Percentiles rank a stretch among this genome's conserved stretches.
These are phyloP conservation scores for Ustilago hordei DNA, from an alignment of 1,284 basidiomycete species.

Conservation along the genomic window DNA sequence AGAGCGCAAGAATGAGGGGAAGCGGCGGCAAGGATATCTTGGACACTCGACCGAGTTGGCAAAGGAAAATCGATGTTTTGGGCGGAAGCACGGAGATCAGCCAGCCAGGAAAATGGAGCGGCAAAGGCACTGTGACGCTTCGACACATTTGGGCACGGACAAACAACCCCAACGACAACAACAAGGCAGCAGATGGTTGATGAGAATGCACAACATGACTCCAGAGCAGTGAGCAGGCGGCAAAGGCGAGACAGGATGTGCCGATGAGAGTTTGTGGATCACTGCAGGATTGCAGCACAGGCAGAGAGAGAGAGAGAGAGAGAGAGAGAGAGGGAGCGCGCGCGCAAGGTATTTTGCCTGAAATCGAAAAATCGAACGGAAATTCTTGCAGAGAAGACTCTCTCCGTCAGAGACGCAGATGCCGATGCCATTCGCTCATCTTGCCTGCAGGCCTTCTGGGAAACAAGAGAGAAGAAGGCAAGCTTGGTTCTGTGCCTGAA, in stretches of 20 bases:
- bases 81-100: slow-evolving; percentile 3
- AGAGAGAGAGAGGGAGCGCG: neutral
- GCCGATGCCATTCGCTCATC: slow-evolving; percentile 19
- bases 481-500: neutral
- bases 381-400: slow-evolving; percentile 2
- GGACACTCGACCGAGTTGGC: neutral
- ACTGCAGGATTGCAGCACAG: slow-evolving; percentile 17
- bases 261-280: slow-evolving; percentile 10
- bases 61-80: neutral
- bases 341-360: slow-evolving; percentile 15
- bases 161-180: neutral
- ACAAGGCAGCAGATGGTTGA: slow-evolving; percentile 6
- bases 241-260: slow-evolving; percentile 2
- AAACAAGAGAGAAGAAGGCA: neutral
- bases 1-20: neutral
- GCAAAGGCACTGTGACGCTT: slow-evolving; percentile 12
- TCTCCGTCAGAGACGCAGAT: slow-evolving; percentile 1
- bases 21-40: slow-evolving; percentile 1
- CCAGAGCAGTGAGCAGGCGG: neutral
- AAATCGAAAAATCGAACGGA: neutral
- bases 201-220: neutral
- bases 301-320: too few species aligned
- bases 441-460: neutral
- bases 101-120: neutral
- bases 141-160: slow-evolving; percentile 9